Conservation (phyloP, 345 rosid species). For the Acer negundo region DNA sequence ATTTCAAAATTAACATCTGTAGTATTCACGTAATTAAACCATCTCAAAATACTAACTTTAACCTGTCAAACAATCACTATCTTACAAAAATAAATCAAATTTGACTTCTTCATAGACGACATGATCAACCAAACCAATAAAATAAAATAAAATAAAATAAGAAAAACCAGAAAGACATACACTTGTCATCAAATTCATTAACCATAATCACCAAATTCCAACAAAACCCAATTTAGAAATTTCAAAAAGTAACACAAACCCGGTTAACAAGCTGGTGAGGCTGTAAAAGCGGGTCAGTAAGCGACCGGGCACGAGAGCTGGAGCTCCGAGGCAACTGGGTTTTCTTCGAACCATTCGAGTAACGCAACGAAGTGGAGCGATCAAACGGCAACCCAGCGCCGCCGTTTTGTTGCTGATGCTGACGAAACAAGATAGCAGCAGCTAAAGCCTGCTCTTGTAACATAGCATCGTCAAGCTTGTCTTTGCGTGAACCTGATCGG, state of each 20-base stretch:
- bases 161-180: neutral
- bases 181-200: neutral
- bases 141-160: neutral
- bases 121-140: neutral
- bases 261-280: constrained; percentile 89
- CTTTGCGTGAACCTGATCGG: constrained; percentile 65
- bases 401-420: constrained; percentile 52
- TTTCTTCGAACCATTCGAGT: constrained; percentile 62
- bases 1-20: neutral
- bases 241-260: constrained; percentile 40
- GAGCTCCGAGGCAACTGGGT: constrained; percentile 83
- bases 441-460: constrained; percentile 77
- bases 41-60: neutral
- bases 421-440: constrained; percentile 70
- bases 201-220: neutral
- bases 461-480: constrained; percentile 56
- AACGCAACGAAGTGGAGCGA: constrained; percentile 74
- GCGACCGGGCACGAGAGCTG: constrained; percentile 81
- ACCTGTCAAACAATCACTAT: constrained; percentile 1
- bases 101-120: neutral
- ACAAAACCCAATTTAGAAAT: neutral
- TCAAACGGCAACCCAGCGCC: constrained; percentile 63
- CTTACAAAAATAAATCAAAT: neutral
- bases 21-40: neutral
- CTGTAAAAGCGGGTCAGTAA: constrained; percentile 81